These are phyloP conservation scores for Trapa incisa DNA, from an alignment of 345 rosid genomes.

Conservation along the genomic window DNA sequence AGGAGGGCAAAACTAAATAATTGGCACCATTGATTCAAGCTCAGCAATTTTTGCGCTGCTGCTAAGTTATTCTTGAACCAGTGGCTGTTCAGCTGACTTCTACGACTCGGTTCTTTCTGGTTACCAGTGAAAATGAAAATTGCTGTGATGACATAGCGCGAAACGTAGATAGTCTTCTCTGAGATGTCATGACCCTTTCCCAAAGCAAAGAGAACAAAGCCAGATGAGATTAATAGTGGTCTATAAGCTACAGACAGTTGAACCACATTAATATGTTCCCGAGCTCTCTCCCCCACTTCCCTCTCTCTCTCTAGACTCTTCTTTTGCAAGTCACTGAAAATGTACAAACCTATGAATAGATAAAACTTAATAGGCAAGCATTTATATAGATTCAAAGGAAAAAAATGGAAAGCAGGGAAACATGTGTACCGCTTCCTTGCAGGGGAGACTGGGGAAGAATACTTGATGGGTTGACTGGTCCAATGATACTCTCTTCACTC, in stretches of 20 bases:
- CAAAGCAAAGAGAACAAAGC: no score
- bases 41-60: not conserved
- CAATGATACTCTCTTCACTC: not conserved
- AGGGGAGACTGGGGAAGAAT: not conserved
- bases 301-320: not conserved
- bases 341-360: slow-evolving; percentile 6
- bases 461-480: not conserved
- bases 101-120: not conserved
- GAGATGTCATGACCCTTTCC: no score
- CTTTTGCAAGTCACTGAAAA: slow-evolving; percentile 1
- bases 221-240: no score
- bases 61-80: not conserved
- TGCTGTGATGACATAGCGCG: not conserved
- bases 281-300: no score
- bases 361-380: slow-evolving; percentile 4
- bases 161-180: no score
- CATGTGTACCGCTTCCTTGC: slow-evolving; percentile 2
- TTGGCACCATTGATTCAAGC: not conserved
- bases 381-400: not conserved
- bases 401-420: not conserved
- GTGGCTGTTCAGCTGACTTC: not conserved
- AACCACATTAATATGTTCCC: no score
- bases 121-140: not conserved
- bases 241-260: no score
- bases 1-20: not conserved